phyloP scores from a whole-genome alignment of 495 filamentous ascomycete species.

The Hypoxylon lienhwacheense region DNA sequence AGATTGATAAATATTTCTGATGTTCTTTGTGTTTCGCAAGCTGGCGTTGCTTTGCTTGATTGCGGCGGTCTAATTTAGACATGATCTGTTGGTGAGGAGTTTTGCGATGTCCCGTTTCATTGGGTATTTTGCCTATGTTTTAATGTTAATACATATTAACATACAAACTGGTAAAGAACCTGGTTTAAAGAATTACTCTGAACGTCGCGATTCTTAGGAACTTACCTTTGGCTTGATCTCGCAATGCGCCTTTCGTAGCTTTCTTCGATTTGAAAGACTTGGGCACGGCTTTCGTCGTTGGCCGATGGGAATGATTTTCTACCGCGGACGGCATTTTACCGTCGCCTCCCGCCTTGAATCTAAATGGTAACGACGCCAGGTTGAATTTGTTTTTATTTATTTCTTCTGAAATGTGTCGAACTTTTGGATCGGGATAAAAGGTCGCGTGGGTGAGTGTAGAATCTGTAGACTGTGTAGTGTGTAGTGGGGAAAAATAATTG shows the following conservation, averaged over 20 bases:
- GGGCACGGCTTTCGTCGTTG: constrained; percentile 80
- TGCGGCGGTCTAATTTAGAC: constrained; percentile 92
- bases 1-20: constrained; percentile 72
- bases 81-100: constrained; percentile 94
- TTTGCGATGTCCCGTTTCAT: constrained; percentile 67
- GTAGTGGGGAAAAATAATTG: no score
- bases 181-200: not conserved
- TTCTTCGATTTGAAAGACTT: constrained; percentile 92
- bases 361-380: constrained; percentile 74
- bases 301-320: constrained; percentile 78
- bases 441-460: no score
- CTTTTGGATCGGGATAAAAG: no score
- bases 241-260: constrained; percentile 81
- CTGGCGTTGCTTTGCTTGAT: constrained; percentile 87
- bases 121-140: constrained; percentile 47
- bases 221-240: constrained; percentile 79
- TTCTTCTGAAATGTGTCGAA: no score
- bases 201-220: not conserved
- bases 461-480: no score
- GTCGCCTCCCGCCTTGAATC: constrained; percentile 81
- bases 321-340: constrained; percentile 63
- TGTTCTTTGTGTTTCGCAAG: constrained; percentile 78
- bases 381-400: constrained; percentile 39
- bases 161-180: no score
- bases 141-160: no score